Base-by-base conservation (phyloP, 441 rosid genomes). In the Gossypium davidsonii region DNA sequence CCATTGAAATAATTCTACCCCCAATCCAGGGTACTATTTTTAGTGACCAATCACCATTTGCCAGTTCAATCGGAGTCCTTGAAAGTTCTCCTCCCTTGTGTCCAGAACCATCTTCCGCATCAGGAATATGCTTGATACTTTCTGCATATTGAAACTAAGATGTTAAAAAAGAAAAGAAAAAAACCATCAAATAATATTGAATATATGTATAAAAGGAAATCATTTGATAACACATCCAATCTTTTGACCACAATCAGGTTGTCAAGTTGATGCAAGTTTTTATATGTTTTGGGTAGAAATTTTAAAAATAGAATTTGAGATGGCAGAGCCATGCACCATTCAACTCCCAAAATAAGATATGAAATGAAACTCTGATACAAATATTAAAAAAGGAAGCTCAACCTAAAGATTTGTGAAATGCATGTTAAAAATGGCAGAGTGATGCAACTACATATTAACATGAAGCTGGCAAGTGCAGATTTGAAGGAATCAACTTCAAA, bases 21-120 rank as follows among this genome's bases (percentile, higher is more conserved):
- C 98, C 99, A 80, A 91, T 87, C 97, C 98, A 94, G 63, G 98
- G 97, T 75, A 92, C 93, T 57, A 94, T 74, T 84, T 88, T 82
- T 31, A 87, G 83, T 76, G 63, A 81, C 98, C 99, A 95, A 58
- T 86, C 84, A 65, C 90, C 89, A 74, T 84, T 87, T 84, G 82
- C 84, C 76, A 94, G 72, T 73, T 91, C 91, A 81, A 88, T 73
- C 15, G 94, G 93, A 39, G 77, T 75, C 74, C 49, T 81, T 28
- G 89, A 92, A 76, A 91, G 92, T 77, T 88, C 90, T 61, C 74
- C 71, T 73, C 92, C 98, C 86, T 86, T 86, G 66, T 75, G 86
- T 73, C 89, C 91, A 63, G 82, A 83, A 69, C 67, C 75, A 70
- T 80, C 87, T 77, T 90, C 94, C 71, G 79, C 77, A 49, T 88